Evolutionary conservation across 352 stramenopile species (phyloP).

Genomic region (Elongisporangium undulatum): DNA sequence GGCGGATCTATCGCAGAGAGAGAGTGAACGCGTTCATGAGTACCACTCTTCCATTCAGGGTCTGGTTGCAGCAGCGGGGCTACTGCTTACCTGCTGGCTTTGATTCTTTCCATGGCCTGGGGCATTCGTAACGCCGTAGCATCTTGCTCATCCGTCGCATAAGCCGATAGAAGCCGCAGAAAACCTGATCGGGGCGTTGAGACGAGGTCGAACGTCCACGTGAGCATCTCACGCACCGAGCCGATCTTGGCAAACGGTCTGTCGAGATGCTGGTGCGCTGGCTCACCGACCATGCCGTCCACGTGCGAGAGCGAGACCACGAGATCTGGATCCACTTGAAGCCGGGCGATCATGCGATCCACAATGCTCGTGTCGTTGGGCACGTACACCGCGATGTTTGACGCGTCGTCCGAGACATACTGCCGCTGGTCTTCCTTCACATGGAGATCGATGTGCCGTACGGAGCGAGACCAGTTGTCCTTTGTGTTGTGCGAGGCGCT

Average conservation of each 20-base stretch:
- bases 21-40: background rate
- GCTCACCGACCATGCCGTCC: background rate
- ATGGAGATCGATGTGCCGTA: conserved; percentile 64
- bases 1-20: conserved; percentile 5
- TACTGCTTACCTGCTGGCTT: conserved; percentile 30
- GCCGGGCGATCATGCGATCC: conserved; percentile 37
- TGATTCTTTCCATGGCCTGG: conserved; percentile 38
- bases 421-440: conserved; percentile 41
- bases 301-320: conserved; percentile 20
- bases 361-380: conserved; percentile 52
- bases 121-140: conserved; percentile 37
- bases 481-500: conserved; percentile 47
- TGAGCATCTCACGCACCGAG: conserved; percentile 61
- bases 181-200: conserved; percentile 58
- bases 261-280: conserved; percentile 10
- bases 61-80: conserved; percentile 1
- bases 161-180: conserved; percentile 53
- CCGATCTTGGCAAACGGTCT: conserved; percentile 55
- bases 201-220: conserved; percentile 71
- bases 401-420: conserved; percentile 49
- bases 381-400: conserved; percentile 78
- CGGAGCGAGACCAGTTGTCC: conserved; percentile 51
- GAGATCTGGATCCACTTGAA: conserved; percentile 52
- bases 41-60: background rate
- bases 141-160: conserved; percentile 52